Evolutionary conservation across 2,329 filamentous ascomycete species (phyloP), one percentile per base, ranked within the genome.

Genomic region (Fulvia fulva): DNA sequence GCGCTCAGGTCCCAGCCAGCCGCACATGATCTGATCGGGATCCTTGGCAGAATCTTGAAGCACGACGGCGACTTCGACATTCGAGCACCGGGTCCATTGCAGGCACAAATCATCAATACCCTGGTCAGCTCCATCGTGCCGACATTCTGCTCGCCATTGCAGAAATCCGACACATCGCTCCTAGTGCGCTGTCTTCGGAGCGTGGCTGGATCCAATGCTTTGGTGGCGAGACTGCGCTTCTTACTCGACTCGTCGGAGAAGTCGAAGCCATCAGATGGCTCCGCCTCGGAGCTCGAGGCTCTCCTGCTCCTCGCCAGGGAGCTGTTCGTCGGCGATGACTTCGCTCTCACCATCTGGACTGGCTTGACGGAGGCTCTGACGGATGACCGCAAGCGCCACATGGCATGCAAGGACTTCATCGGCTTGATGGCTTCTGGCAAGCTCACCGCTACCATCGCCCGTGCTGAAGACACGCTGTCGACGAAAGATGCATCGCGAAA

Each of bases 111-210:
- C 30, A 79, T 93, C 53, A 87, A 91, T 68, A 77, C 84, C 2
- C 76, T 99, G 34, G 85, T 95, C 58, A 86, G 83, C 16, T 83
- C 86, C 30, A 91, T 89, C 25, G 78, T 91, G 7, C 89, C 90
- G 1, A 89, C 92, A 69, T 96, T 93, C 74, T 97, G 94, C 93
- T 70, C 79, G 2, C 68, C 84, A 8, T 69, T 93, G n/a, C 60
- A 69, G 19, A 43, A 56, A 23, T 57, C 60, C 9, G 80, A 81
- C 41, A 65, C 78, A 1, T 72, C 75, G 43, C 72, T 82, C 1
- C 75, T 97, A 16, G 65, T 89, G 1, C 72, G 75, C 59, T 90
- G 86, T 68, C 76, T 99, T 5, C 81, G 81, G 57, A 96, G 86
- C 68, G 78, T 94, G 16, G 81, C 87, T 2, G 92, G 91, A 0